Percentiles rank a stretch among this genome's conserved stretches.
These are phyloP conservation scores for Dipodascus albidus DNA, from an alignment of 805 yeast species.

Conservation along the genomic window DNA sequence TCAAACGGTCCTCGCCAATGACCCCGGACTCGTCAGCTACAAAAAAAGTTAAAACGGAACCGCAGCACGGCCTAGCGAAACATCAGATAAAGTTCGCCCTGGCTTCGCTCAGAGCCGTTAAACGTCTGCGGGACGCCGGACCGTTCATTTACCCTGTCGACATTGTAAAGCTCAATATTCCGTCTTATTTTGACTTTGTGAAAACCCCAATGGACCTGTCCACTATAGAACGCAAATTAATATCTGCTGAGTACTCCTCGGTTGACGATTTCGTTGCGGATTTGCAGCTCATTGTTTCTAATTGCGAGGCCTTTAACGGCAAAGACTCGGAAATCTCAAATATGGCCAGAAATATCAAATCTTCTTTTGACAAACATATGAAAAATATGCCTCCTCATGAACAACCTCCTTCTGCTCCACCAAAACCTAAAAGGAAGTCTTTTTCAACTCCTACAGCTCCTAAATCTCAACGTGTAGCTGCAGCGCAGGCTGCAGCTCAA, in stretches of 20 bases:
- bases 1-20: background rate
- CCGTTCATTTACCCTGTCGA: conserved; percentile 91
- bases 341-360: conserved; percentile 86
- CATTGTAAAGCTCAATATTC: conserved; percentile 75
- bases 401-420: conserved; percentile 15
- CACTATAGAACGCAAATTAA: conserved; percentile 76
- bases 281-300: conserved; percentile 72
- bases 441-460: conserved; percentile 19
- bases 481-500: conserved; percentile 20
- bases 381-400: conserved; percentile 72
- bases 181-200: conserved; percentile 76
- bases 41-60: background rate
- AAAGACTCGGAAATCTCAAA: conserved; percentile 69
- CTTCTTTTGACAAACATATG: conserved; percentile 88
- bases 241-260: conserved; percentile 55
- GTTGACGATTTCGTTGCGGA: conserved; percentile 63
- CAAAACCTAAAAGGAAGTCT: conserved; percentile 13
- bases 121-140: conserved; percentile 80
- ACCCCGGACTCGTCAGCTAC: background rate
- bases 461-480: conserved; percentile 17
- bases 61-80: conserved; percentile 15
- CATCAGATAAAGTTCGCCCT: conserved; percentile 78
- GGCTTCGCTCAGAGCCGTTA: conserved; percentile 74
- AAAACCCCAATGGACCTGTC: conserved; percentile 87
- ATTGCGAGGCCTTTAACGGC: conserved; percentile 82